A percentile compares a stretch with the other conserved stretches of the same genome.
Conservation (phyloP, 2,329 filamentous ascomycete species). For the Fusarium concolor region DNA sequence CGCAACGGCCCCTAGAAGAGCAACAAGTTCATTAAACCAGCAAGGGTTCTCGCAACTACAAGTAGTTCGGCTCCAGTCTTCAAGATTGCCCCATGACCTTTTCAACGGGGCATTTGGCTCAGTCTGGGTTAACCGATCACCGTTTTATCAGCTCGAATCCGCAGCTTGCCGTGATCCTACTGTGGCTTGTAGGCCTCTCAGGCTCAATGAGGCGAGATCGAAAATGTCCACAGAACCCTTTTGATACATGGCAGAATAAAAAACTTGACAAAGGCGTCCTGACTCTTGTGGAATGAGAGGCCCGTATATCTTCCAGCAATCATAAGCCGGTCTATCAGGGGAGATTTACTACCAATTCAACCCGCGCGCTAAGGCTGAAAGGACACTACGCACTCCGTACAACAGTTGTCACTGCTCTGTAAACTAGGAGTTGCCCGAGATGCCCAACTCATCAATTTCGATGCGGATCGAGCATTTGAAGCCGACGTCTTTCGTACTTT, state of each 20-base stretch:
- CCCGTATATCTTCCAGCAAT: conserved; percentile 5
- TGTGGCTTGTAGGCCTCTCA: background rate
- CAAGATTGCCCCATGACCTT: conserved; percentile 1
- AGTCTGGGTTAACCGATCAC: background rate
- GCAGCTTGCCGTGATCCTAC: background rate
- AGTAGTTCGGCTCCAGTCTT: background rate
- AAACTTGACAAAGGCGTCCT: background rate
- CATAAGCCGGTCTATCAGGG: conserved; percentile 2
- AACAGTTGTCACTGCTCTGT: background rate
- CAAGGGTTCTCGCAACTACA: conserved; percentile 1
- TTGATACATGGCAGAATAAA: background rate
- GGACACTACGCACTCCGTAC: background rate
- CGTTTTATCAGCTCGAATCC: background rate
- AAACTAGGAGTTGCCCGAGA: conserved; percentile 2
- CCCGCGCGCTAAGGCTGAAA: conserved; percentile 8
- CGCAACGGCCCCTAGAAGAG: background rate
- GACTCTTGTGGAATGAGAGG: background rate
- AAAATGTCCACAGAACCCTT: background rate
- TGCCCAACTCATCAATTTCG: conserved; percentile 10
- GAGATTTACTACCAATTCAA: conserved; percentile 3
- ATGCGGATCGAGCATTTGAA: conserved; percentile 18
- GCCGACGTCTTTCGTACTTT: background rate
- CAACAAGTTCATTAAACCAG: background rate
- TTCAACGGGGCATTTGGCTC: background rate
- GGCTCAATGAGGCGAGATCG: background rate